These are phyloP conservation scores for Saccharomycopsis babjevae DNA, from an alignment of 805 yeast species.

Conservation along the genomic window DNA sequence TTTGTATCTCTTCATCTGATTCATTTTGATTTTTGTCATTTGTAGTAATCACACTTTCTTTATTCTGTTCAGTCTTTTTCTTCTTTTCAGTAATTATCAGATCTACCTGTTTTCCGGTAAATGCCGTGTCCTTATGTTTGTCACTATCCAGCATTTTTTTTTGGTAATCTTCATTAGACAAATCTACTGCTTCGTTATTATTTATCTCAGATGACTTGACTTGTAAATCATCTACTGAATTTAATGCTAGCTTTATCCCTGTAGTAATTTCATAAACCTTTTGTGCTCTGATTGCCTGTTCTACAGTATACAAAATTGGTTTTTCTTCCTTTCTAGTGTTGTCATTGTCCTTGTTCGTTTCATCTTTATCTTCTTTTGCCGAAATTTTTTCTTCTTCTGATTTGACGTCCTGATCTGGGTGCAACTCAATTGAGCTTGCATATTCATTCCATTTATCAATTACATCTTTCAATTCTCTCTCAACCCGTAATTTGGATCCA, in stretches of 20 bases:
- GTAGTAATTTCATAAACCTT: slow-evolving; percentile 27
- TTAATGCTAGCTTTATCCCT: slow-evolving; percentile 28
- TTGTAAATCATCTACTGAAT: slow-evolving; percentile 16
- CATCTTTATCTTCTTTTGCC: slow-evolving; percentile 12
- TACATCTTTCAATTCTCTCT: slow-evolving; percentile 37
- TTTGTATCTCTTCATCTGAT: neutral
- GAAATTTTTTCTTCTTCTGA: slow-evolving; percentile 21
- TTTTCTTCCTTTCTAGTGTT: slow-evolving; percentile 14
- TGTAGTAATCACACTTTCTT: neutral
- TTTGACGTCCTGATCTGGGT: slow-evolving; percentile 18
- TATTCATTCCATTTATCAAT: slow-evolving; percentile 46
- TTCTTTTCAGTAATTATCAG: neutral
- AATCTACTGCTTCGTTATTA: neutral
- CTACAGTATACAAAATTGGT: slow-evolving; percentile 24
- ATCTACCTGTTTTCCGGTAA: no score
- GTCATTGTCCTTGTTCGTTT: slow-evolving; percentile 16
- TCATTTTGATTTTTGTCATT: neutral
- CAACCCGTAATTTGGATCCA: slow-evolving; percentile 50
- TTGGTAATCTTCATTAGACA: slow-evolving; percentile 2
- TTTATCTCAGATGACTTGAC: slow-evolving; percentile 5
- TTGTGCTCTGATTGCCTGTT: slow-evolving; percentile 34
- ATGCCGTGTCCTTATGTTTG: neutral
- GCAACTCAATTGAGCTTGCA: slow-evolving; percentile 9
- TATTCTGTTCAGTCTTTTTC: neutral
- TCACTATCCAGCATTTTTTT: slow-evolving; percentile 3